Conservation (phyloP, 306 rosid genomes). For the Prunus salicina region DNA sequence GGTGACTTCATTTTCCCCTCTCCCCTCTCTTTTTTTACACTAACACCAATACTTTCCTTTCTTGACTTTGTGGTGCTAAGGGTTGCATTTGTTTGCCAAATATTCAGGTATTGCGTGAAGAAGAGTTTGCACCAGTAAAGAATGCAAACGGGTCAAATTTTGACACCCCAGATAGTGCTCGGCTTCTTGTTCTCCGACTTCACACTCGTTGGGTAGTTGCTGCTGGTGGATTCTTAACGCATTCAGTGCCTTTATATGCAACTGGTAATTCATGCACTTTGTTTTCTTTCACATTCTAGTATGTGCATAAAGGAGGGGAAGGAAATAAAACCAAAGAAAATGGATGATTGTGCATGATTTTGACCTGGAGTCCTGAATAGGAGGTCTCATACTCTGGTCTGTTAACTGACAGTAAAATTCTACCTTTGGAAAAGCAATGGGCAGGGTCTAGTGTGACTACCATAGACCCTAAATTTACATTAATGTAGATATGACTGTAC, state of each 20-base stretch:
- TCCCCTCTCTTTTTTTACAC: background rate
- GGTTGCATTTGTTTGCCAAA: slow-evolving; percentile 22
- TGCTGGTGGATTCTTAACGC: slow-evolving; percentile 98
- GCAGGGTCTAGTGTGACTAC: background rate
- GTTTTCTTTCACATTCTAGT: background rate
- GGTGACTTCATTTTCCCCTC: slow-evolving; percentile 42
- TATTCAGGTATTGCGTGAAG: slow-evolving; percentile 76
- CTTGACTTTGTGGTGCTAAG: slow-evolving; percentile 9
- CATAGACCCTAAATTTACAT: background rate
- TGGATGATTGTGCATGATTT: no score
- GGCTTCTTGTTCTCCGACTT: slow-evolving; percentile 90
- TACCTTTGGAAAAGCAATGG: background rate
- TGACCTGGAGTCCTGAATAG: no score
- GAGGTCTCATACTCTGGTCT: no score
- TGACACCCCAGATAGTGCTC: slow-evolving; percentile 97
- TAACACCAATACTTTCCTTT: slow-evolving; percentile 7
- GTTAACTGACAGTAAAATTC: no score
- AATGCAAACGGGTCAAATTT: slow-evolving; percentile 84
- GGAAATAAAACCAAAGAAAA: background rate
- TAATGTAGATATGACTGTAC: background rate
- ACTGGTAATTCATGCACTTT: slow-evolving; percentile 52
- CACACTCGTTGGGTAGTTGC: slow-evolving; percentile 98
- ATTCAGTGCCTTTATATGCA: slow-evolving; percentile 91
- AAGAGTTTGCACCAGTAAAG: slow-evolving; percentile 98
- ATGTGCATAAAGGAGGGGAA: background rate